phyloP scores from a whole-genome alignment of 2,329 filamentous ascomycete species.

The Calonectria hongkongensis region DNA sequence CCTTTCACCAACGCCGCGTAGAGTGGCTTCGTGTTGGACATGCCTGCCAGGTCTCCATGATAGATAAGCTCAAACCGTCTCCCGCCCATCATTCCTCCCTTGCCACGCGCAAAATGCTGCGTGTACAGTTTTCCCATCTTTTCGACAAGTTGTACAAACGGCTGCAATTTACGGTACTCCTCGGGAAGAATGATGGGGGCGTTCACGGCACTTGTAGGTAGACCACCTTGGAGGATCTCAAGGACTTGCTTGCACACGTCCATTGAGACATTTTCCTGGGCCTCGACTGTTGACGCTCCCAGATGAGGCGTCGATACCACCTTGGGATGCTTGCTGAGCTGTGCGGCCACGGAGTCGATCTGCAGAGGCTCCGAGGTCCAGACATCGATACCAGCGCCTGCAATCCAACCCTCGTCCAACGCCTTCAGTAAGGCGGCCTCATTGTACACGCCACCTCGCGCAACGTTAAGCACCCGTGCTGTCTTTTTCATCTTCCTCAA shows the following conservation, averaged over 20 bases:
- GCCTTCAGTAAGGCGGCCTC: slow-evolving; percentile 83
- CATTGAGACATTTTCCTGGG: slow-evolving; percentile 88
- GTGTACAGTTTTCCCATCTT: slow-evolving; percentile 88
- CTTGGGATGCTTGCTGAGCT: slow-evolving; percentile 80
- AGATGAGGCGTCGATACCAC: slow-evolving; percentile 88
- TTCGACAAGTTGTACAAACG: slow-evolving; percentile 85
- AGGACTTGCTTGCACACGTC: slow-evolving; percentile 89
- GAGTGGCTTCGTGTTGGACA: slow-evolving; percentile 85
- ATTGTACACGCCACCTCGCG: slow-evolving; percentile 87
- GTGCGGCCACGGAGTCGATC: slow-evolving; percentile 73
- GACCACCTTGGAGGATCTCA: slow-evolving; percentile 81
- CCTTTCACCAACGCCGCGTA: slow-evolving; percentile 88
- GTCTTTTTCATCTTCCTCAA: slow-evolving; percentile 83
- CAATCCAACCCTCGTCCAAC: slow-evolving; percentile 81
- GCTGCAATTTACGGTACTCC: slow-evolving; percentile 85
- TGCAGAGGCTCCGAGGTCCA: slow-evolving; percentile 84
- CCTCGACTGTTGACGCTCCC: slow-evolving; percentile 86
- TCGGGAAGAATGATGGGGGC: slow-evolving; percentile 88
- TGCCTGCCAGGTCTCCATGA: slow-evolving; percentile 82
- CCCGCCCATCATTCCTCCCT: slow-evolving; percentile 71
- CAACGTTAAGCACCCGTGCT: slow-evolving; percentile 85
- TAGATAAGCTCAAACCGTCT: slow-evolving; percentile 86
- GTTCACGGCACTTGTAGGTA: slow-evolving; percentile 87
- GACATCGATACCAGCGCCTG: slow-evolving; percentile 86
- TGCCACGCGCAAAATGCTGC: slow-evolving; percentile 77